Conservation (phyloP, 2,329 filamentous ascomycete genomes). For the Stachybotrys elegans region DNA sequence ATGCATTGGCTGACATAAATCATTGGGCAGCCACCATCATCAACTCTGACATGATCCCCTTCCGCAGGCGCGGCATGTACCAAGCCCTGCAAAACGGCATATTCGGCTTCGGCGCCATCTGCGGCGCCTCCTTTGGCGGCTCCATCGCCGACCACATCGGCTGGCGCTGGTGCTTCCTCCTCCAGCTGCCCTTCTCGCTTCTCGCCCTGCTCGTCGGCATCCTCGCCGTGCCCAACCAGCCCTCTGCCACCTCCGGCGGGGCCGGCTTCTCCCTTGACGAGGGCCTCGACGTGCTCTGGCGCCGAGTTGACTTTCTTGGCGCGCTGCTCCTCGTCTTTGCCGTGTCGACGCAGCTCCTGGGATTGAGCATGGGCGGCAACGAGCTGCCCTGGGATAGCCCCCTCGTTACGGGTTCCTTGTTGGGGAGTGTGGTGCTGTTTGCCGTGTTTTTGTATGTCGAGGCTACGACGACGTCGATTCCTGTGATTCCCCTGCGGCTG, state of each 20-base stretch:
- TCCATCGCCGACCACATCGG: slow-evolving; percentile 59
- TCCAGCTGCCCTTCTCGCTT: slow-evolving; percentile 56
- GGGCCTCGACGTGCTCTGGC: slow-evolving; percentile 38
- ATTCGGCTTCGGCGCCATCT: slow-evolving; percentile 57
- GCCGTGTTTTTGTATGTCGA: slow-evolving; percentile 42
- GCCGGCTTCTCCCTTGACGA: slow-evolving; percentile 20
- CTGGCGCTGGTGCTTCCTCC: slow-evolving; percentile 63
- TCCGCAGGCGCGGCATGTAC: slow-evolving; percentile 51
- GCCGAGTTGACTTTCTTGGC: slow-evolving; percentile 53
- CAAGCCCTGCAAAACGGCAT: slow-evolving; percentile 57
- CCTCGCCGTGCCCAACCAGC: slow-evolving; percentile 45
- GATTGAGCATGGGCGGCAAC: slow-evolving; percentile 51
- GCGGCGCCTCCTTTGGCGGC: slow-evolving; percentile 60
- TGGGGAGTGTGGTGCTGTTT: slow-evolving; percentile 37
- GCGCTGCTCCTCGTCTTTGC: slow-evolving; percentile 52
- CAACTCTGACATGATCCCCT: slow-evolving; percentile 60
- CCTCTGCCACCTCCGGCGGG: too few relatives aligned
- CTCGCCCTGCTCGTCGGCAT: slow-evolving; percentile 49
- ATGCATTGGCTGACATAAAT: neutral
- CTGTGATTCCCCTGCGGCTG: slow-evolving; percentile 52
- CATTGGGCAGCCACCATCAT: slow-evolving; percentile 49
- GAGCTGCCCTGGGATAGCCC: slow-evolving; percentile 46
- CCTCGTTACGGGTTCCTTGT: slow-evolving; percentile 39
- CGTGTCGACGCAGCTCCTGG: slow-evolving; percentile 52
- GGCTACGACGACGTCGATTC: slow-evolving; percentile 42